Percentiles rank a stretch among this genome's conserved stretches.
phyloP scores from a whole-genome alignment of 1,284 basidiomycete species.

The Thecaphora thlaspeos region DNA sequence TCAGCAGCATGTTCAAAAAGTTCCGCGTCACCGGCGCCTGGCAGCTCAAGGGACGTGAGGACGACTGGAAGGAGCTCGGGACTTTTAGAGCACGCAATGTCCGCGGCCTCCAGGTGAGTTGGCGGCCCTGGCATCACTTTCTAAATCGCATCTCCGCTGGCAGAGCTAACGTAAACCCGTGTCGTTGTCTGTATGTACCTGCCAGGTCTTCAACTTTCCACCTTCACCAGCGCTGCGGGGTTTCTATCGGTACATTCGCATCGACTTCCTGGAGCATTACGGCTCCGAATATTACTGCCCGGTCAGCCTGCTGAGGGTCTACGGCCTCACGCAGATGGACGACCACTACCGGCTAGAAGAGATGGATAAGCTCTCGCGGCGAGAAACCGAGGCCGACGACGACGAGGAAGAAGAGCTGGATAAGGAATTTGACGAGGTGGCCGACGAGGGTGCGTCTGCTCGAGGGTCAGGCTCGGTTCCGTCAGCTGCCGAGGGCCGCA shows the following conservation, averaged over 20 bases:
- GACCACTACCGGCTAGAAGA: slow-evolving; percentile 67
- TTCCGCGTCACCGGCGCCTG: slow-evolving; percentile 83
- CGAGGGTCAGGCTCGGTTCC: background rate
- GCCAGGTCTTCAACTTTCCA: slow-evolving; percentile 27
- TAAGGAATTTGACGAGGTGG: background rate
- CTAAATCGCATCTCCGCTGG: too few species aligned
- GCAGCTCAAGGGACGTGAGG: slow-evolving; percentile 70
- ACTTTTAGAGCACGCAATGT: slow-evolving; percentile 83
- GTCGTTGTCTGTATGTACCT: too few species aligned
- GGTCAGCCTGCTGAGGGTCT: slow-evolving; percentile 85
- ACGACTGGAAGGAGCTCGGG: slow-evolving; percentile 64
- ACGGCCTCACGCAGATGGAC: slow-evolving; percentile 93
- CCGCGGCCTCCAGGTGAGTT: slow-evolving; percentile 81
- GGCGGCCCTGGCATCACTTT: too few species aligned
- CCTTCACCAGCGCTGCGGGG: slow-evolving; percentile 14
- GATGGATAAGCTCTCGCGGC: background rate
- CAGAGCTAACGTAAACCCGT: too few species aligned
- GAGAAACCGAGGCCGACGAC: slow-evolving; percentile 3
- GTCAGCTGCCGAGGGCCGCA: background rate
- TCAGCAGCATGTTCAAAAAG: slow-evolving; percentile 92
- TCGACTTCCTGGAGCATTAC: slow-evolving; percentile 92
- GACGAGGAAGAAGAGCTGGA: slow-evolving; percentile 11
- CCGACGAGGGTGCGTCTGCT: background rate
- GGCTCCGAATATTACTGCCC: slow-evolving; percentile 96
- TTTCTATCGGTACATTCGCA: slow-evolving; percentile 74